Conservation (phyloP, 306 rosid species). For the Medicago ruthenica region DNA sequence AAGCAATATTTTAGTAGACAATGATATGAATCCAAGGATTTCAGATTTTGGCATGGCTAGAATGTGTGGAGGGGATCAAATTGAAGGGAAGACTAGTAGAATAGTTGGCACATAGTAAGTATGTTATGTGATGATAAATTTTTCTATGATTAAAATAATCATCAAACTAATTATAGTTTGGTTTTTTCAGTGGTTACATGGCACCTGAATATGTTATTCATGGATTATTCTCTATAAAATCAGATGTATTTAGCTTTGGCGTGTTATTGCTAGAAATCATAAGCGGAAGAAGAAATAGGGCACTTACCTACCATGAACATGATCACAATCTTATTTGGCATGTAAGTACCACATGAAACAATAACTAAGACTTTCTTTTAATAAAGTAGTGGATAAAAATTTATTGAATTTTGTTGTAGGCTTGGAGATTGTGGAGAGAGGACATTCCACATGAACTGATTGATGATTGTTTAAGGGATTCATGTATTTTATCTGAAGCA, state of each 20-base stretch:
- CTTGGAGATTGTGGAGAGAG: constrained; percentile 3
- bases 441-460: constrained; percentile 20
- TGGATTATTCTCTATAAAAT: neutral
- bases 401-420: constrained; percentile 25
- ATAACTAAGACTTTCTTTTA: neutral
- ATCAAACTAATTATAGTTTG: neutral
- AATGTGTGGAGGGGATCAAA: constrained; percentile 1
- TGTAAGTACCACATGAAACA: constrained; percentile 16
- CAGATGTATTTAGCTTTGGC: neutral
- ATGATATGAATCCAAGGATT: neutral
- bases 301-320: neutral
- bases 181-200: neutral
- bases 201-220: neutral
- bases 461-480: constrained; percentile 14
- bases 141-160: neutral
- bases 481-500: constrained; percentile 5
- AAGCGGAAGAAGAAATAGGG: neutral
- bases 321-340: constrained; percentile 25
- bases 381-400: neutral
- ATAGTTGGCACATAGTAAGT: neutral
- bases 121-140: neutral
- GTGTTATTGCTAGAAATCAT: neutral
- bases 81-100: neutral
- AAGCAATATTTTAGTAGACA: neutral
- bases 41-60: neutral